These are phyloP conservation scores for Lecanosticta acicola DNA, from an alignment of 2,329 filamentous ascomycete species.

Conservation along the genomic window DNA sequence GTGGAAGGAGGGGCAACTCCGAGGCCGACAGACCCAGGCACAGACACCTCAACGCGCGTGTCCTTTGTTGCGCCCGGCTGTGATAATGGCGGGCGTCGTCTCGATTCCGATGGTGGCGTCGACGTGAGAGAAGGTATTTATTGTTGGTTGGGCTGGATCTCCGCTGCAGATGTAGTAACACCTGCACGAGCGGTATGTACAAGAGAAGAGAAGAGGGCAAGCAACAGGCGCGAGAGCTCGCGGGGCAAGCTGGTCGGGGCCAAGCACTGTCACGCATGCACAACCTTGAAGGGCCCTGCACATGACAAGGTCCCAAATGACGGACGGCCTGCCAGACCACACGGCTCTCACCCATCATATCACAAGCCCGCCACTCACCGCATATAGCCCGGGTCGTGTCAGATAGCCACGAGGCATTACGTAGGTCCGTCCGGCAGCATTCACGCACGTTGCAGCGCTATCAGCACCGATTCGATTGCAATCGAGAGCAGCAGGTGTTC, in stretches of 20 bases:
- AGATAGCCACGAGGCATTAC: neutral
- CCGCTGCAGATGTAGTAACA: neutral
- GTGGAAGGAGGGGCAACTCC: neutral
- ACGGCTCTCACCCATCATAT: too few relatives aligned
- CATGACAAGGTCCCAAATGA: too few relatives aligned
- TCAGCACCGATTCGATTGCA: neutral
- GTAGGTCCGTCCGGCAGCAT: neutral
- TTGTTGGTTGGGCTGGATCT: neutral
- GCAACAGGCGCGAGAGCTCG: neutral
- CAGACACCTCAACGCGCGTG: neutral
- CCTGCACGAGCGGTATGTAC: neutral
- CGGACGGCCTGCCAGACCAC: too few relatives aligned
- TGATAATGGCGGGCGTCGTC: too few relatives aligned
- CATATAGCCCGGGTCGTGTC: neutral
- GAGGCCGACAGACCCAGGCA: too few relatives aligned
- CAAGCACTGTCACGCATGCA: neutral
- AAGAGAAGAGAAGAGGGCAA: neutral
- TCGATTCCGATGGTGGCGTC: too few relatives aligned
- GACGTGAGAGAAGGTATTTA: too few relatives aligned
- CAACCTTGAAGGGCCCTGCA: too few relatives aligned
- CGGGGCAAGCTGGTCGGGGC: neutral
- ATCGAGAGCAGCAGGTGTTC: too few relatives aligned
- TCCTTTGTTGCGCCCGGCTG: neutral
- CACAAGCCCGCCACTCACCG: neutral
- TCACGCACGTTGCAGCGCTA: neutral